A percentile compares a stretch with the other conserved stretches of the same genome.
phyloP scores from a whole-genome alignment of 441 rosid species.

The Daphne laureola region DNA sequence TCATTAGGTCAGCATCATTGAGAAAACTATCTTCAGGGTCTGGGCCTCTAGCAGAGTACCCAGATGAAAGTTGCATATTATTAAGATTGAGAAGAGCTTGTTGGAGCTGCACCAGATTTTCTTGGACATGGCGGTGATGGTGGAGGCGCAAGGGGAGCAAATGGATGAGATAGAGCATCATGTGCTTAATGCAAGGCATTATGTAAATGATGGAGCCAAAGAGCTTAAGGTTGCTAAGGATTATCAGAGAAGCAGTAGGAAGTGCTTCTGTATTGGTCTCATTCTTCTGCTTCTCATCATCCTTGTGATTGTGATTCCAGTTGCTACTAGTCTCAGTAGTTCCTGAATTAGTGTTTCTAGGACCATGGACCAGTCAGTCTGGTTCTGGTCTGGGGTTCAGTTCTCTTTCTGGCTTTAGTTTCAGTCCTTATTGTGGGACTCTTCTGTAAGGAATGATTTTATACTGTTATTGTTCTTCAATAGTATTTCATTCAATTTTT shows the following conservation, averaged over 20 bases:
- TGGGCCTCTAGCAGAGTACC: conserved; percentile 97
- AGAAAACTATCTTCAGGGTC: conserved; percentile 78
- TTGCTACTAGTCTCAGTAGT: conserved; percentile 63
- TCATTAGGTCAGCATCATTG: conserved; percentile 69
- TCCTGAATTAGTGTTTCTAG: conserved; percentile 40
- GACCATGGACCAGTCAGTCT: conserved; percentile 39
- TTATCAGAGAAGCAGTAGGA: conserved; percentile 70
- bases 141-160: conserved; percentile 87
- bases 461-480: conserved; percentile 9
- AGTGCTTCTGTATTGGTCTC: conserved; percentile 65
- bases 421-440: conserved; percentile 21
- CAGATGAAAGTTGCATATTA: no score
- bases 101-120: conserved; percentile 88
- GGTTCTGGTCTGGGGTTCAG: conserved; percentile 13
- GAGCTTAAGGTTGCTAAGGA: conserved; percentile 63
- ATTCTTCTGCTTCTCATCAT: conserved; percentile 58
- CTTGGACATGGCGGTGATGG: conserved; percentile 93
- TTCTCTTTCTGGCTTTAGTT: conserved; percentile 4
- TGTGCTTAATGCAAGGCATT: conserved; percentile 69
- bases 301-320: conserved; percentile 61
- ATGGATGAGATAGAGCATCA: conserved; percentile 91
- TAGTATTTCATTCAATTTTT: neutral
- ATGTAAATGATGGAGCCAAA: conserved; percentile 69
- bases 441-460: conserved; percentile 6
- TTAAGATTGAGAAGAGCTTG: conserved; percentile 86